Base-by-base conservation (phyloP, 2,329 filamentous ascomycete species). In the Drechslera avenae region DNA sequence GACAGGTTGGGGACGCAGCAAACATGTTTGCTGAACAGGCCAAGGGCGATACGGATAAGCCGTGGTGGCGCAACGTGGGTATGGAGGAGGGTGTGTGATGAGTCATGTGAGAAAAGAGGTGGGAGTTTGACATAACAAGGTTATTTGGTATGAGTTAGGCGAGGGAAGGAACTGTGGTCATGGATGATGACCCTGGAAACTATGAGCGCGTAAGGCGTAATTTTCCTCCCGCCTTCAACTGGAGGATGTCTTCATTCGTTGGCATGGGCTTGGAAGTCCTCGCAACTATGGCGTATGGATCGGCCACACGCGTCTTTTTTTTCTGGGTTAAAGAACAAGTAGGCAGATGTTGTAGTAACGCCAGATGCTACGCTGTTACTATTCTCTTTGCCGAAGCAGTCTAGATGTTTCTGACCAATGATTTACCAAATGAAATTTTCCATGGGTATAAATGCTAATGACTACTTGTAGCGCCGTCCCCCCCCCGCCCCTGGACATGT, bases 1-100 rank as follows among this genome's bases (percentile, higher is more conserved):
- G 89, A 74, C 92, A 97, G 77, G 92, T 96, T 48, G 92, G 91
- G 57, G 92, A 97, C 77, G 87, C 87, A 48, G 90, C 90, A 76
- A 86, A 85, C 69, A 82, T 91, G 79, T 81, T 93, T 64, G 48
- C 43, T 13, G 77, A 78, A 32, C 78, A 67, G 16, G 59, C 33
- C 12, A 26, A 21, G 13, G 12, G 60, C 43, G 56, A 64, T 21
- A 57, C 60, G 5, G 59, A 57, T 44, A 58, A 56, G 47, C 67
- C 67, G n/a, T 79, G 78, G 78, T 80, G 78, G 78, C 70, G 74
- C 39, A 76, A 78, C 55, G 77, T 79, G 0, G 75, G 74, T 1
- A 78, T 80, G 75, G 78, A 79, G 52, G 77, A 79, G 63, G 76
- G 75, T 4, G 69, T 78, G 67, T 78, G 51, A 52, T 39, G 39